Percentiles rank a stretch among this genome's conserved stretches.
Evolutionary conservation across 129 eudicot genomes (phyloP).

Genomic region (Flaveria linearis): DNA sequence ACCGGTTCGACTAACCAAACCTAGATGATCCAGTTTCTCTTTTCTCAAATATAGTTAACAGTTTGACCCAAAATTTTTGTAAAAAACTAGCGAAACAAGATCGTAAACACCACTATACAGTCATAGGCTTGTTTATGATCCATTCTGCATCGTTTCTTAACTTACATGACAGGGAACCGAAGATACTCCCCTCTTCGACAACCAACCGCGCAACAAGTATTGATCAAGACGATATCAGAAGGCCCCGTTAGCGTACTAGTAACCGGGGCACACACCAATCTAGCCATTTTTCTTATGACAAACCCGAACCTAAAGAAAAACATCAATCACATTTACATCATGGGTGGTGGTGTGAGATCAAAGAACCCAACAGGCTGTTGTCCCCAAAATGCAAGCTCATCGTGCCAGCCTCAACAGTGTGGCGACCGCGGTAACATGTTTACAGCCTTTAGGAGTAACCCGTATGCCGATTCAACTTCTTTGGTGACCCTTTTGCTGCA

Average conservation of each 20-base stretch:
- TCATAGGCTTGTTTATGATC: too few relatives aligned
- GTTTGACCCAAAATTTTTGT: too few relatives aligned
- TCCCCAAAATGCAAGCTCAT: slow-evolving; percentile 43
- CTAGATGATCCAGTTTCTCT: too few relatives aligned
- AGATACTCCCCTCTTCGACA: slow-evolving; percentile 65
- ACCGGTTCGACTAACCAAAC: too few relatives aligned
- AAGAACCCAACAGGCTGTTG: slow-evolving; percentile 74
- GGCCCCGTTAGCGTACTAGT: slow-evolving; percentile 58
- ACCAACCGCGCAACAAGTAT: slow-evolving; percentile 68
- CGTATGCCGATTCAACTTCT: slow-evolving; percentile 89
- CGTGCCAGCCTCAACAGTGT: slow-evolving; percentile 68
- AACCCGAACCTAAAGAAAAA: slow-evolving; percentile 79
- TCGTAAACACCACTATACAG: too few relatives aligned
- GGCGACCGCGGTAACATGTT: slow-evolving; percentile 75
- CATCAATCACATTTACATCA: slow-evolving; percentile 65
- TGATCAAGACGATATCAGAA: slow-evolving; percentile 63
- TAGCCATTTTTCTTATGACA: slow-evolving; percentile 63
- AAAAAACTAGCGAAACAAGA: too few relatives aligned
- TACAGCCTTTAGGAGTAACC: slow-evolving; percentile 67
- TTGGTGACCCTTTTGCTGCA: slow-evolving; percentile 87
- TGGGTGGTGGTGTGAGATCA: slow-evolving; percentile 94
- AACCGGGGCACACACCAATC: slow-evolving; percentile 65
- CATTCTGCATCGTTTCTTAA: background rate
- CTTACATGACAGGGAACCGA: slow-evolving; percentile 41
- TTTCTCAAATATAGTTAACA: too few relatives aligned